These are phyloP conservation scores for Marasmius sp. DNA, from an alignment of 1,284 basidiomycete species.

Conservation along the genomic window DNA sequence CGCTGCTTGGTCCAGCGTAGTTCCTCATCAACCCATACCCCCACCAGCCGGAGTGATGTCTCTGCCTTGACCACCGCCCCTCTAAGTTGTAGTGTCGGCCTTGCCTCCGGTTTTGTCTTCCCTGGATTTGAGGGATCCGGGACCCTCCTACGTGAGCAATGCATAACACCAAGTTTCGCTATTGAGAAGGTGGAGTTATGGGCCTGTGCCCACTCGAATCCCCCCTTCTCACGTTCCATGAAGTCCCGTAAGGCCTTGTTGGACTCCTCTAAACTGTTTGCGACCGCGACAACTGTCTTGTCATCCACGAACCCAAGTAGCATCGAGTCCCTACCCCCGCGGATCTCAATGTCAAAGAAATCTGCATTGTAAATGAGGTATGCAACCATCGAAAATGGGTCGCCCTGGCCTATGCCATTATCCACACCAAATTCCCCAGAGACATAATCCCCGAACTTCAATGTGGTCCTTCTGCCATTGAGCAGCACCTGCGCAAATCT, in stretches of 20 bases:
- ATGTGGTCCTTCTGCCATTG: conserved; percentile 6
- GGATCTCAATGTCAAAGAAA: conserved; percentile 14
- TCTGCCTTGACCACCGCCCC: conserved; percentile 9
- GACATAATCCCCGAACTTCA: conserved; percentile 16
- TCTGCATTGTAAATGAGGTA: conserved; percentile 23
- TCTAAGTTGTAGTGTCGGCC: conserved; percentile 2
- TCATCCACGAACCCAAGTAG: conserved; percentile 17
- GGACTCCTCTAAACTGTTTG: background rate
- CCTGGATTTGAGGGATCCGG: background rate
- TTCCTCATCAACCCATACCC: conserved; percentile 32
- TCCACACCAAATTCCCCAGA: conserved; percentile 9
- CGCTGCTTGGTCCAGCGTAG: conserved; percentile 33
- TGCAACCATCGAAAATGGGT: conserved; percentile 19
- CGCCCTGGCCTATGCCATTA: conserved; percentile 22
- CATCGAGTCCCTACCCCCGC: background rate
- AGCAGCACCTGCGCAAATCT: conserved; percentile 2
- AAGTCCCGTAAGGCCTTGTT: background rate
- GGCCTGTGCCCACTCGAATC: conserved; percentile 22
- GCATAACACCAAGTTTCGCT: conserved; percentile 22
- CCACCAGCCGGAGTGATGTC: conserved; percentile 30
- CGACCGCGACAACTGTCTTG: conserved; percentile 6
- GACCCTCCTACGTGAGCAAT: conserved; percentile 14
- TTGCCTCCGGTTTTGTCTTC: background rate
- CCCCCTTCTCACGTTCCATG: conserved; percentile 12
- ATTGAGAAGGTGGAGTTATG: conserved; percentile 28